Evolutionary conservation across 257 asterid genomes (phyloP), one percentile per base, ranked within the genome.

Genomic region (Plantago elongata): DNA sequence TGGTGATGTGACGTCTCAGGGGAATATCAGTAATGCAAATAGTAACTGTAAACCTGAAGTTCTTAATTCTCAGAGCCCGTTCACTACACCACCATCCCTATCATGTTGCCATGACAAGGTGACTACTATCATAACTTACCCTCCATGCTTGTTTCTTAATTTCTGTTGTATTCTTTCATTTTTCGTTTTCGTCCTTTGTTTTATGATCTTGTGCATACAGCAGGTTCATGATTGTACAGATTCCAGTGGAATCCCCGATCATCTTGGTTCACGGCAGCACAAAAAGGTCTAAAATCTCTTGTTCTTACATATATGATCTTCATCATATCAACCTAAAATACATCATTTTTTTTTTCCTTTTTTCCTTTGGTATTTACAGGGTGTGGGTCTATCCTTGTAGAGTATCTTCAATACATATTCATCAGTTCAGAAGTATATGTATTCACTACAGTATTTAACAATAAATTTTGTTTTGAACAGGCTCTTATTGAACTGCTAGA

Each of bases 401-500:
- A 51, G 47, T 40, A 45, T 52, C 5, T 57, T 45, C 42, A 16
- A 13, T 9, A 51, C 13, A 16, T 22, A 8, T 52, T 51, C 58
- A 63, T 60, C 47, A 57, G 60, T 13, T 62, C 63, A 51, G 45
- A 51, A 48, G 64, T 62, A 49, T 69, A 29, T 30, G 44, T 51
- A n/a, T 54, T 34, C 27, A 22, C 27, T 38, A 52, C 38, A 59
- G 61, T 59, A 42, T 40, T 13, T 45, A 17, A 42, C 51, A 60
- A 17, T 10, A 40, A 16, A 59, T 42, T 48, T 50, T 18, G 68
- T 67, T 54, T 66, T 37, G 7, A 30, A 44, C 84, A 92, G 97
- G 96, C 95, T 64, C 73, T 92, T 71, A 86, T 92, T 52, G 99
- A 92, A 70, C 92, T 89, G 59, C 71, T 92, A 77, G 99, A 92